These are phyloP conservation scores for Globisporangium perplexum DNA, from an alignment of 352 stramenopile genomes.

Conservation along the genomic window DNA sequence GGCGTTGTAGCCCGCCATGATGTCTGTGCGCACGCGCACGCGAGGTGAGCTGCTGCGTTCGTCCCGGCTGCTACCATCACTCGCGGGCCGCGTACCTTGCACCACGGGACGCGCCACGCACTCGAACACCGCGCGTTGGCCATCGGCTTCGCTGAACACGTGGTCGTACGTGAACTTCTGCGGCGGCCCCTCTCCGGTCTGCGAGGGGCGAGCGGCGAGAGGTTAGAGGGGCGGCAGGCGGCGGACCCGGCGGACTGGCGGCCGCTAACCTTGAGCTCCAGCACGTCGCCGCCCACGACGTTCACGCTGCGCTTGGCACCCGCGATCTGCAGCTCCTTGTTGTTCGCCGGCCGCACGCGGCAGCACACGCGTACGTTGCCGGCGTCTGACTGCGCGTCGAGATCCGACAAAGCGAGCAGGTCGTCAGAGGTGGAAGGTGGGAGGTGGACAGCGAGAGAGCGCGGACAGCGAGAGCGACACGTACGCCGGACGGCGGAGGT, in stretches of 20 bases:
- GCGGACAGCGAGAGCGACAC: background rate
- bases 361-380: conserved; percentile 81
- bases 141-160: conserved; percentile 79
- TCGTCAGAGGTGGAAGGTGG: background rate
- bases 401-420: background rate
- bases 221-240: background rate
- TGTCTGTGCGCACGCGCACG: conserved; percentile 36
- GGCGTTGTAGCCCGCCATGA: conserved; percentile 91
- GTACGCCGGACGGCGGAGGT: background rate
- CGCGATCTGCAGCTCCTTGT: conserved; percentile 65
- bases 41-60: background rate
- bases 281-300: conserved; percentile 30
- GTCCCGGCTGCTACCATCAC: background rate
- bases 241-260: background rate
- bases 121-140: conserved; percentile 88
- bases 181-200: conserved; percentile 46
- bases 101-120: conserved; percentile 84
- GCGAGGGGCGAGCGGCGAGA: background rate
- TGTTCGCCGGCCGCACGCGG: conserved; percentile 76
- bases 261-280: conserved; percentile 79
- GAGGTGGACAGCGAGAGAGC: background rate
- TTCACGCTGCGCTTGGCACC: conserved; percentile 49
- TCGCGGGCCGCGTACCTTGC: conserved; percentile 40
- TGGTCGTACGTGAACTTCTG: conserved; percentile 89
- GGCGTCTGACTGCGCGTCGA: conserved; percentile 11